phyloP scores from a whole-genome alignment of 768 basidiomycete species.

The Amanita muscaria region DNA sequence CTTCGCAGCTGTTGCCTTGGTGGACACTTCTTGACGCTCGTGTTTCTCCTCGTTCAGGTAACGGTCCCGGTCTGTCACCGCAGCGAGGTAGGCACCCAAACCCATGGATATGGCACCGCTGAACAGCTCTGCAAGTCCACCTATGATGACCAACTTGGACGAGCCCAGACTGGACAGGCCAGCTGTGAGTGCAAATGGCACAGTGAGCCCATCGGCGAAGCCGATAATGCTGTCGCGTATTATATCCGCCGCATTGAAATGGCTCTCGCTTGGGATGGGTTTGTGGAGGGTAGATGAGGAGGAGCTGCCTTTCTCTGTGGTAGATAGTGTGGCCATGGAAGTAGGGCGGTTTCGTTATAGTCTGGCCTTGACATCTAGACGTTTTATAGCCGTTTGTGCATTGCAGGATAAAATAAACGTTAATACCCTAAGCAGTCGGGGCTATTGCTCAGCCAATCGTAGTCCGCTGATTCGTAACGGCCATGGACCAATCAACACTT shows the following conservation, averaged over 20 bases:
- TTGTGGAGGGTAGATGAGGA: not conserved
- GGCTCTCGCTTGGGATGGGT: not conserved
- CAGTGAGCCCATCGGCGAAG: slow-evolving; percentile 3
- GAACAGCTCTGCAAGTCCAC: slow-evolving; percentile 1
- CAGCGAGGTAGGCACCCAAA: slow-evolving; percentile 1
- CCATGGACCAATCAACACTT: too few relatives aligned
- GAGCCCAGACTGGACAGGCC: slow-evolving; percentile 4
- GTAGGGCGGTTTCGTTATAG: too few relatives aligned
- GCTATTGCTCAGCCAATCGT: too few relatives aligned
- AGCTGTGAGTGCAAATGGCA: slow-evolving; percentile 3
- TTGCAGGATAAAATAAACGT: too few relatives aligned
- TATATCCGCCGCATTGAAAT: not conserved
- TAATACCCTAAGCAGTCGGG: too few relatives aligned
- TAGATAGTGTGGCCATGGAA: not conserved
- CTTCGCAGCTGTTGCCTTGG: not conserved
- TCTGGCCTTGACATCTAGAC: too few relatives aligned
- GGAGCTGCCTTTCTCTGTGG: not conserved
- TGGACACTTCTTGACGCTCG: not conserved
- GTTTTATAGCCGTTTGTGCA: too few relatives aligned
- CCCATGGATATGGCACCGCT: slow-evolving; percentile 5
- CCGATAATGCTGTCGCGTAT: slow-evolving; percentile 1
- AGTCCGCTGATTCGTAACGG: too few relatives aligned
- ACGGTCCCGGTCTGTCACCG: slow-evolving; percentile 3
- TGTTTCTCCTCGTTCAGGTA: slow-evolving; percentile 2
- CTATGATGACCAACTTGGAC: not conserved